phyloP scores from a whole-genome alignment of 2,329 filamentous ascomycete genomes.

The Scorias spongiosa region DNA sequence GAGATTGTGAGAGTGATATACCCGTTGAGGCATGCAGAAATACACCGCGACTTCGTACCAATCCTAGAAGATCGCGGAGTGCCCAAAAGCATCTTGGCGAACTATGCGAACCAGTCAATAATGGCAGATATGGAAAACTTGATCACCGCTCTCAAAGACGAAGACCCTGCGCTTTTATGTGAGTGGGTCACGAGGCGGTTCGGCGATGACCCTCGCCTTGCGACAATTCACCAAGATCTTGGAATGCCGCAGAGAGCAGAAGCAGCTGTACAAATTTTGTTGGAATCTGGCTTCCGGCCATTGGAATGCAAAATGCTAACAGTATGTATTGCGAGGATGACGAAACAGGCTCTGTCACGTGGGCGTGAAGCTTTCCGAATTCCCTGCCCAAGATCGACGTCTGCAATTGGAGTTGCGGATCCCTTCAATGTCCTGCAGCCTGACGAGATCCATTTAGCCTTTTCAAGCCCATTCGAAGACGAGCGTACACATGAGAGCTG shows the following conservation, averaged over 20 bases:
- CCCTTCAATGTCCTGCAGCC: constrained; percentile 45
- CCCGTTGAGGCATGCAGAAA: constrained; percentile 34
- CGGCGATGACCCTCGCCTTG: background rate
- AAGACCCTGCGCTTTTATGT: constrained; percentile 34
- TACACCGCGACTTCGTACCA: constrained; percentile 56
- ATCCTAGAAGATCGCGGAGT: constrained; percentile 48
- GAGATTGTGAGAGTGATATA: constrained; percentile 42
- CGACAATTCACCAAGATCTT: constrained; percentile 18
- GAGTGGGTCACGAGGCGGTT: constrained; percentile 27
- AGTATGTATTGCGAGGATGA: background rate
- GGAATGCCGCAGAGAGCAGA: constrained; percentile 36
- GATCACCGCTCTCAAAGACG: constrained; percentile 22
- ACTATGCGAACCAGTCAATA: constrained; percentile 37
- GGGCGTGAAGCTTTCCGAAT: constrained; percentile 21
- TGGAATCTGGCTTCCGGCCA: constrained; percentile 28
- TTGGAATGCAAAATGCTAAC: constrained; percentile 2
- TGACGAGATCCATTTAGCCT: constrained; percentile 52
- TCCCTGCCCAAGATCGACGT: constrained; percentile 44
- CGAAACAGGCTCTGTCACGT: background rate
- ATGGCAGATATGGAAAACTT: constrained; percentile 38
- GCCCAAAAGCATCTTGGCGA: constrained; percentile 29
- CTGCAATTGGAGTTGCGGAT: constrained; percentile 53
- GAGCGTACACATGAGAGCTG: constrained; percentile 38
- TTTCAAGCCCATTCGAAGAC: constrained; percentile 45
- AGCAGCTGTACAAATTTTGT: constrained; percentile 39